phyloP scores from a whole-genome alignment of 2,329 filamentous ascomycete species.

The Penicillium aurantiogriseum region DNA sequence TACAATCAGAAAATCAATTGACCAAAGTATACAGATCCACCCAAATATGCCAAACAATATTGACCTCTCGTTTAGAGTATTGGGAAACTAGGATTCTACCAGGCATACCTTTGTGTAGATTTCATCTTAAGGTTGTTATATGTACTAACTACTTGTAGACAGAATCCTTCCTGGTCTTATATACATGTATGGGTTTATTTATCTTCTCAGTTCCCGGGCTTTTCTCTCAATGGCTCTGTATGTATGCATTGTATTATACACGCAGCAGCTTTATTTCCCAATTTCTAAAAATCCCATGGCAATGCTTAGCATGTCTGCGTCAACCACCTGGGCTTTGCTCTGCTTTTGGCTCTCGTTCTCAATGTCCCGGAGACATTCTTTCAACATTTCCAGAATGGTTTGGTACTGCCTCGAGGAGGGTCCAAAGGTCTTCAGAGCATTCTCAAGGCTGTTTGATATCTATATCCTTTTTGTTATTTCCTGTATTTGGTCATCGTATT shows the following conservation, averaged over 20 bases:
- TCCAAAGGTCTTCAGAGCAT: constrained; percentile 42
- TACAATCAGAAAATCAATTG: background rate
- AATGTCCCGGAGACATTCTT: constrained; percentile 33
- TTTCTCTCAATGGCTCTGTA: too few species aligned
- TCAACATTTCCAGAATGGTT: constrained; percentile 37
- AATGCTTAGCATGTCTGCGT: constrained; percentile 32
- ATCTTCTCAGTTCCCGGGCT: too few species aligned
- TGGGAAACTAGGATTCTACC: too few species aligned
- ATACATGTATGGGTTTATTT: too few species aligned
- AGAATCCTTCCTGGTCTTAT: too few species aligned
- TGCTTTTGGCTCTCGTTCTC: constrained; percentile 17
- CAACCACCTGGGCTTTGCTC: constrained; percentile 15
- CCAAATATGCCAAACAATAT: background rate
- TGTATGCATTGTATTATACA: background rate
- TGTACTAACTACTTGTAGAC: too few species aligned
- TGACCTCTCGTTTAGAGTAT: too few species aligned
- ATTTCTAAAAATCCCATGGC: constrained; percentile 38
- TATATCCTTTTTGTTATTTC: constrained; percentile 15
- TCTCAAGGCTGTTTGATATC: constrained; percentile 45
- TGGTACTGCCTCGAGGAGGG: constrained; percentile 39
- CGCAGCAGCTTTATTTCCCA: constrained; percentile 16
- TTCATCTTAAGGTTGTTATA: too few species aligned
- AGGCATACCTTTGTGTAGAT: too few species aligned
- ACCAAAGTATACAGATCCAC: background rate
- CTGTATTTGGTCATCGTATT: background rate